Evolutionary conservation across 805 yeast genomes (phyloP), one percentile per base, ranked within the genome.

Genomic region (Tetrapisispora pingtungensis): DNA sequence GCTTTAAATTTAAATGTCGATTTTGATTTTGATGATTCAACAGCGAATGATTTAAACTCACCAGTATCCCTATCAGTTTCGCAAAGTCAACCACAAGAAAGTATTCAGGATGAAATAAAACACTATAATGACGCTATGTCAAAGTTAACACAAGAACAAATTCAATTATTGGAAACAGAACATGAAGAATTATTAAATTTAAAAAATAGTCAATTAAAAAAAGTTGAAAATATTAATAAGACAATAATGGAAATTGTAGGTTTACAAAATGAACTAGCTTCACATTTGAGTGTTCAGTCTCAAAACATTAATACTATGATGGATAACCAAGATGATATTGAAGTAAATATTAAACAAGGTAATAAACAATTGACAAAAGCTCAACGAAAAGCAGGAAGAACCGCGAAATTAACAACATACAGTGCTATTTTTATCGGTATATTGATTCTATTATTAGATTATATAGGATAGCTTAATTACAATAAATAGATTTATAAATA

Each of bases 161-260:
- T 81, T 14, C 80, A 77, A 52, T 67, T 74, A 41, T 62, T 81
- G 27, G 73, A 76, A 45, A 61, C 65, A 17, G 93, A 83, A 55
- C 84, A 81, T 57, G 69, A 74, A 45, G 75, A 74, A 46, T 51
- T 73, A 10, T 56, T 81, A 13, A 68, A 72, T 37, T 59, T 74
- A 41, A 83, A 83, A 52, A 65, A 75, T n/a, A 74, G 73, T 41
- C 83, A 82, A 48, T 54, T 81, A 24, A 67, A 73, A 34, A 77
- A 79, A 48, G 82, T 80, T 7, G 77, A 75, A 47, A 67, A 72
- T 47, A 68, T 83, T 31, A 82, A 81, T 53, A 67, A 67, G 24
- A 74, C 85, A 1, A 78, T 82, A 61, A 58, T 78, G 36, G 96
- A 86, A 56, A 81, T 89, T 36, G 74, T 88, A 1, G 75, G 80